Evolutionary conservation across 768 basidiomycete genomes (phyloP).

Genomic region (Macrolepiota fuliginosa): DNA sequence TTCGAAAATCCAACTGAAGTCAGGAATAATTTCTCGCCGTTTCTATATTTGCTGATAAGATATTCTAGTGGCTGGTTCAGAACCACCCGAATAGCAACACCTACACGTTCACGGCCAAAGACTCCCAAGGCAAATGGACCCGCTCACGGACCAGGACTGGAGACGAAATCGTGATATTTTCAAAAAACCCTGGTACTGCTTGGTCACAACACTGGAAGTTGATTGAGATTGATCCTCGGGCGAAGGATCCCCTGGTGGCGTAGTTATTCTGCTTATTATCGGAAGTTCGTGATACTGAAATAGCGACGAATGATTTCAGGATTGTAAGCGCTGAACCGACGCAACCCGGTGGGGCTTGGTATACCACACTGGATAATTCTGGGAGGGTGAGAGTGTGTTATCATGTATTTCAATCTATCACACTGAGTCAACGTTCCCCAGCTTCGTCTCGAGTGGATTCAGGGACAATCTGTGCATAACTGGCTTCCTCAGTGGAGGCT

Average conservation of each 20-base stretch:
- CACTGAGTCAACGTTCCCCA: neutral
- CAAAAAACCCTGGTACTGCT: neutral
- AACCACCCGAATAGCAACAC: constrained; percentile 2
- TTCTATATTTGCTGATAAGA: neutral
- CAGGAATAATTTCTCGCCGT: neutral
- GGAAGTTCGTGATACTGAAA: neutral
- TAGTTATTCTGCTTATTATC: neutral
- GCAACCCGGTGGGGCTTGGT: neutral
- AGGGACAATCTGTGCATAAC: neutral
- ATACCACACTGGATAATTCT: neutral
- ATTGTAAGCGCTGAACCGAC: neutral
- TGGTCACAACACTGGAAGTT: constrained; percentile 9
- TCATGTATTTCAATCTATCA: neutral
- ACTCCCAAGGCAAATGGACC: constrained; percentile 1
- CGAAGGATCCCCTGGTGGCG: constrained; percentile 4
- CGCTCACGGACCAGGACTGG: neutral
- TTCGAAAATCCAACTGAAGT: constrained; percentile 2
- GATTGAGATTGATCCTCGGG: constrained; percentile 4
- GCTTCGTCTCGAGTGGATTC: constrained; percentile 1
- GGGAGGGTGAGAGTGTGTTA: neutral
- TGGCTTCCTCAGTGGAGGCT: constrained; percentile 11
- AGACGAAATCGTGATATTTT: constrained; percentile 2
- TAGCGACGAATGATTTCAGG: neutral
- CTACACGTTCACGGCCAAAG: constrained; percentile 6
- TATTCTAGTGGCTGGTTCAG: constrained; percentile 4